A percentile compares a stretch with the other conserved stretches of the same genome.
Conservation (phyloP, 805 yeast species). For the Saturnispora zaruensis region DNA sequence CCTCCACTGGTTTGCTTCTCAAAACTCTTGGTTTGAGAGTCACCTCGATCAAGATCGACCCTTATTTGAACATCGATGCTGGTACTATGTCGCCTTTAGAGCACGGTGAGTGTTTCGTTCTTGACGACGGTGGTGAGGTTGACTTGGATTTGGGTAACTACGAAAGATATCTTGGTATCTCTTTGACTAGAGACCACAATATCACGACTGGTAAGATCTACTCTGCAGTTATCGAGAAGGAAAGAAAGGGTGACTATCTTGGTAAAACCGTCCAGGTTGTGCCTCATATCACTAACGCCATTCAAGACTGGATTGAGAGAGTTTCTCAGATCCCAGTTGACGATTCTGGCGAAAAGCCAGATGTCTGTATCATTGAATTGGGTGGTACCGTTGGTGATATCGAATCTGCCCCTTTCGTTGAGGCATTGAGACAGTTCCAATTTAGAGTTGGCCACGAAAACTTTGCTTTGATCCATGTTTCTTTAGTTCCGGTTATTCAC, state of each 20-base stretch:
- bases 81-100: slow-evolving; percentile 99
- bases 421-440: slow-evolving; percentile 97
- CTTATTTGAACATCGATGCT: slow-evolving; percentile 98
- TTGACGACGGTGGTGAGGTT: slow-evolving; percentile 98
- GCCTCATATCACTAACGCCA: slow-evolving; percentile 94
- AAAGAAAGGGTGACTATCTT: slow-evolving; percentile 92
- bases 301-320: slow-evolving; percentile 97
- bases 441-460: slow-evolving; percentile 91
- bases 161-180: slow-evolving; percentile 91
- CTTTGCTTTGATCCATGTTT: slow-evolving; percentile 93
- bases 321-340: slow-evolving; percentile 92
- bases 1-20: slow-evolving; percentile 90
- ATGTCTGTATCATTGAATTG: slow-evolving; percentile 90
- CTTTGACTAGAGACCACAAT: slow-evolving; percentile 89
- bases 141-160: slow-evolving; percentile 97
- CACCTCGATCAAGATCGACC: slow-evolving; percentile 96
- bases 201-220: slow-evolving; percentile 98
- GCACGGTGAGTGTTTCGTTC: slow-evolving; percentile 97
- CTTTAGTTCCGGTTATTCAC: slow-evolving; percentile 93
- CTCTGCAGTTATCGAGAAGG: slow-evolving; percentile 86
- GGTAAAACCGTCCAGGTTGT: slow-evolving; percentile 99
- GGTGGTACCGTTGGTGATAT: slow-evolving; percentile 99
- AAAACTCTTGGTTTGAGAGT: slow-evolving; percentile 92
- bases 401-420: slow-evolving; percentile 97
- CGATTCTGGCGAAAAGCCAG: slow-evolving; percentile 79